Percentiles rank a stretch among this genome's conserved stretches.
Evolutionary conservation across 371 early-diverging fungal species (phyloP).

Genomic region (Rozella allomycis): DNA sequence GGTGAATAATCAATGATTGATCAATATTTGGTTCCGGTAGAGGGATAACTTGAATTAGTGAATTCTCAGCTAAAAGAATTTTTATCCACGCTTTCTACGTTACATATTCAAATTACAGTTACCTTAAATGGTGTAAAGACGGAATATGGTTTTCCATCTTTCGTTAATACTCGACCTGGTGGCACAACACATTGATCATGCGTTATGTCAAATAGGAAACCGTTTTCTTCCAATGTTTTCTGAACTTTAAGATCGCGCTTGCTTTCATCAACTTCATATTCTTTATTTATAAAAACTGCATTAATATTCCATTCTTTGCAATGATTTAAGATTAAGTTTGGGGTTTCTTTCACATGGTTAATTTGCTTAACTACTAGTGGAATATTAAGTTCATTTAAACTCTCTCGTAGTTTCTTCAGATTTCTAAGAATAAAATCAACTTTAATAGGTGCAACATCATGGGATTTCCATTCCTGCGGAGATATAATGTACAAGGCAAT

Average conservation of each 20-base stretch:
- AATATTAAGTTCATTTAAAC: constrained; percentile 15
- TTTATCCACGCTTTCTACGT: not conserved
- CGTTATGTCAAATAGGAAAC: constrained; percentile 7
- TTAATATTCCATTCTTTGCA: constrained; percentile 4
- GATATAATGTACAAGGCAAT: constrained; percentile 28
- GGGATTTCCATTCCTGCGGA: constrained; percentile 22
- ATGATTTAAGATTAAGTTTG: constrained; percentile 5
- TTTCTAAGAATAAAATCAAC: constrained; percentile 31
- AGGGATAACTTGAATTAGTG: too few relatives aligned
- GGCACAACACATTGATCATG: constrained; percentile 32
- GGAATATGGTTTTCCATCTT: constrained; percentile 9
- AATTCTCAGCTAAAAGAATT: too few relatives aligned
- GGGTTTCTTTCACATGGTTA: constrained; percentile 5
- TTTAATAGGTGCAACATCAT: constrained; percentile 24
- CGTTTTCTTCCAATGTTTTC: constrained; percentile 1
- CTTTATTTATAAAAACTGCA: constrained; percentile 15
- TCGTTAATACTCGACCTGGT: constrained; percentile 17
- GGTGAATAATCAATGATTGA: too few relatives aligned
- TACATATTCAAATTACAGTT: not conserved
- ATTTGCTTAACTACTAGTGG: constrained; percentile 19
- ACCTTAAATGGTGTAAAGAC: constrained; percentile 22
- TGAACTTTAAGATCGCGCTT: constrained; percentile 9
- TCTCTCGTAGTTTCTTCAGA: constrained; percentile 9
- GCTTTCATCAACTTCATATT: constrained; percentile 23
- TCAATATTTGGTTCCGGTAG: too few relatives aligned